These are phyloP conservation scores for Diplocarpon rosae DNA, from an alignment of 2,329 filamentous ascomycete species.

Conservation along the genomic window DNA sequence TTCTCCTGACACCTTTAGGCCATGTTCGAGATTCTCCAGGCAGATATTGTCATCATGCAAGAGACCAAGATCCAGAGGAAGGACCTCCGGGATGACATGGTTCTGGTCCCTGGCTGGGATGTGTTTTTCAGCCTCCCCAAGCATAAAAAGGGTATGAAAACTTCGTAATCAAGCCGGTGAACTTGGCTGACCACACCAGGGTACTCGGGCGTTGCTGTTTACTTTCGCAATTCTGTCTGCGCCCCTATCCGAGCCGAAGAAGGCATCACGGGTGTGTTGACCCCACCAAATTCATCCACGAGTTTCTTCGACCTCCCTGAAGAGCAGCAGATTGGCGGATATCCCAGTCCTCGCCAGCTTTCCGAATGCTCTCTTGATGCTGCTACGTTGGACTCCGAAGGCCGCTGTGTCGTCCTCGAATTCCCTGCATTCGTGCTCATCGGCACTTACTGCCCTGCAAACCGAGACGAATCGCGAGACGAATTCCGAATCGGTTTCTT, in stretches of 20 bases:
- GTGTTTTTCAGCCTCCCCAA: constrained; percentile 89
- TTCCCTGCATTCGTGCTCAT: constrained; percentile 92
- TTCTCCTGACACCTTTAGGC: constrained; percentile 35
- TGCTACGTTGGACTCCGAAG: constrained; percentile 72
- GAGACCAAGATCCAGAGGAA: constrained; percentile 94
- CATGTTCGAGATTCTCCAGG: constrained; percentile 90
- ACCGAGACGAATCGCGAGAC: constrained; percentile 71
- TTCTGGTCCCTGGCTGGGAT: constrained; percentile 89
- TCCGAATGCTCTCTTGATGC: constrained; percentile 53
- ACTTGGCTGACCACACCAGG: constrained; percentile 38
- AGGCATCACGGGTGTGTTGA: constrained; percentile 76
- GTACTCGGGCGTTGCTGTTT: constrained; percentile 92
- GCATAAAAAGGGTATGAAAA: constrained; percentile 69
- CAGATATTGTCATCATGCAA: constrained; percentile 91
- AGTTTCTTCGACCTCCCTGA: constrained; percentile 65
- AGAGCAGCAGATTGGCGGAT: constrained; percentile 76
- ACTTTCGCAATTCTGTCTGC: constrained; percentile 79
- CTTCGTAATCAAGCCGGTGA: not conserved
- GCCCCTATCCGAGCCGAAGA: constrained; percentile 85
- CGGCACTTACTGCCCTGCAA: constrained; percentile 85
- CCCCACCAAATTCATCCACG: constrained; percentile 57
- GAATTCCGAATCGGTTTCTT: constrained; percentile 76
- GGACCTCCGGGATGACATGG: constrained; percentile 89
- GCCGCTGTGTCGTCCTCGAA: constrained; percentile 80
- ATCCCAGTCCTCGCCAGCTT: constrained; percentile 62